phyloP scores from a whole-genome alignment of 805 yeast species.

The Wickerhamomyces bovis region DNA sequence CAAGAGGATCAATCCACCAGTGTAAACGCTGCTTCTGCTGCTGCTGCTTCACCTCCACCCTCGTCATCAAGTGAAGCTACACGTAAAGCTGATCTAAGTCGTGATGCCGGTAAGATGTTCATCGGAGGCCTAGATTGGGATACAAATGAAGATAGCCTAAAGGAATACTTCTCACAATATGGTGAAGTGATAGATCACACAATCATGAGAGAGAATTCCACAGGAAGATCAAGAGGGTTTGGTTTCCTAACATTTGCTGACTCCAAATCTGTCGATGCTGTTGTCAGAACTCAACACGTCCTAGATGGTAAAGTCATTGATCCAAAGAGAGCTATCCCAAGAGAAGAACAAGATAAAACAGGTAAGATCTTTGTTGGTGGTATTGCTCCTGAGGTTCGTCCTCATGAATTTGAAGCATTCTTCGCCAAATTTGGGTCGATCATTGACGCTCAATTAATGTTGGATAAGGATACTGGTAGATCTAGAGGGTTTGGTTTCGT shows the following conservation, averaged over 20 bases:
- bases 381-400: slow-evolving; percentile 88
- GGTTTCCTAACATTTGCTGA: slow-evolving; percentile 86
- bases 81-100: slow-evolving; percentile 44
- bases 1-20: background rate
- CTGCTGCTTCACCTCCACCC: slow-evolving; percentile 5
- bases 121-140: slow-evolving; percentile 98
- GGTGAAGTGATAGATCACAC: slow-evolving; percentile 87
- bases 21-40: background rate
- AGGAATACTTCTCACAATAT: slow-evolving; percentile 75
- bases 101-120: slow-evolving; percentile 87
- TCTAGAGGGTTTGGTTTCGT: slow-evolving; percentile 97
- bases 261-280: slow-evolving; percentile 79
- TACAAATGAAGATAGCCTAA: slow-evolving; percentile 83
- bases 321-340: slow-evolving; percentile 95
- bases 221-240: slow-evolving; percentile 92
- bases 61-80: background rate
- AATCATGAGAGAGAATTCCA: slow-evolving; percentile 83
- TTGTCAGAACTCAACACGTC: slow-evolving; percentile 78
- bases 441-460: slow-evolving; percentile 94
- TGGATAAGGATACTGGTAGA: slow-evolving; percentile 94
- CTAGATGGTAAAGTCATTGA: slow-evolving; percentile 95
- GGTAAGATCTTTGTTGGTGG: slow-evolving; percentile 98
- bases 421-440: slow-evolving; percentile 86
- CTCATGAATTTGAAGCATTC: slow-evolving; percentile 79
- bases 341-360: slow-evolving; percentile 94